Percentiles rank a stretch among this genome's conserved stretches.
Evolutionary conservation across 176 grass and related monocot species (phyloP).

Genomic region (Aechmea fasciata): DNA sequence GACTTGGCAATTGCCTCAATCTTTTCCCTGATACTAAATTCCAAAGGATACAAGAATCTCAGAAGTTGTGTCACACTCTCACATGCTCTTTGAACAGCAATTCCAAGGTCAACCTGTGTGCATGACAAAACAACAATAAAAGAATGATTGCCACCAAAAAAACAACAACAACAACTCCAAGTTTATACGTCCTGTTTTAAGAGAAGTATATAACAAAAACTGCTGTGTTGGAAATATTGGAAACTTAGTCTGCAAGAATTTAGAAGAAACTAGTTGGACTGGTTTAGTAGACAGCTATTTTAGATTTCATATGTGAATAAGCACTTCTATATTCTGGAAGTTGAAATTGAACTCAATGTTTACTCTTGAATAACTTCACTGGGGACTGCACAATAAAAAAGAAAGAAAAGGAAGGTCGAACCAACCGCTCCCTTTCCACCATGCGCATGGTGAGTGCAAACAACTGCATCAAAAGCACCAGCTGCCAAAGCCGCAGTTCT

Average conservation of each 20-base stretch:
- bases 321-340: no score
- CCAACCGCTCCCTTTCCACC: slow-evolving; percentile 94
- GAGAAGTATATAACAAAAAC: not conserved
- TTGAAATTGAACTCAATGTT: no score
- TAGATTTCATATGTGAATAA: no score
- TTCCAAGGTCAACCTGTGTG: slow-evolving; percentile 83
- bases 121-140: not conserved
- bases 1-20: slow-evolving; percentile 86
- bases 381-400: not conserved
- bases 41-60: slow-evolving; percentile 81
- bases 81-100: slow-evolving; percentile 81
- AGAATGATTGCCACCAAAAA: not conserved
- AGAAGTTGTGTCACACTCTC: slow-evolving; percentile 60
- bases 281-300: no score
- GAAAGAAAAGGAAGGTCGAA: slow-evolving; percentile 15
- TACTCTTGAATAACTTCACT: no score
- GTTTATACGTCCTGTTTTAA: not conserved
- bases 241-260: no score
- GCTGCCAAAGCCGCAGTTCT: slow-evolving; percentile 57
- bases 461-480: slow-evolving; percentile 81
- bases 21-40: slow-evolving; percentile 86
- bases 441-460: slow-evolving; percentile 91
- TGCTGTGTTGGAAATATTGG: no score
- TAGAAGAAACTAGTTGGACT: no score
- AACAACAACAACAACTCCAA: not conserved